phyloP scores from a whole-genome alignment of 1,284 basidiomycete genomes.

The Cerrena zonata region DNA sequence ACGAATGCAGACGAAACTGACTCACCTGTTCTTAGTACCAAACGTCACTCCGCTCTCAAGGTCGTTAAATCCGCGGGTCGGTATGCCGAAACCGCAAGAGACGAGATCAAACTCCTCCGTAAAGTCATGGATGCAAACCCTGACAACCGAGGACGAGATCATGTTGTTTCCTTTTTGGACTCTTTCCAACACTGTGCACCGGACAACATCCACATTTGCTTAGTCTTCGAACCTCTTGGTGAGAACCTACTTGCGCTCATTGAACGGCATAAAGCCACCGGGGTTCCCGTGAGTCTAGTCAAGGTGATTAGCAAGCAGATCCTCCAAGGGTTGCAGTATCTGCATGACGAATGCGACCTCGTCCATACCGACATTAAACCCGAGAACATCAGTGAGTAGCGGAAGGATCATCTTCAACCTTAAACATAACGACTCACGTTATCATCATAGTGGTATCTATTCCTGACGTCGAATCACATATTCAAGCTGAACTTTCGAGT shows the following conservation, averaged over 20 bases:
- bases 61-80: constrained; percentile 85
- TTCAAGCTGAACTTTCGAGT: constrained; percentile 55
- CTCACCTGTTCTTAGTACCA: constrained; percentile 42
- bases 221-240: constrained; percentile 86
- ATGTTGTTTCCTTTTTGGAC: constrained; percentile 83
- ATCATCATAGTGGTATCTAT: constrained; percentile 60
- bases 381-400: constrained; percentile 78
- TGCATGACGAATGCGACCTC: constrained; percentile 84
- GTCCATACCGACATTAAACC: constrained; percentile 89
- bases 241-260: constrained; percentile 83
- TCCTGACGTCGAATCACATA: constrained; percentile 67
- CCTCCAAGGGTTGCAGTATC: constrained; percentile 82
- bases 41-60: constrained; percentile 81
- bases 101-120: constrained; percentile 84
- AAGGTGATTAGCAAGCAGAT: constrained; percentile 81
- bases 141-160: constrained; percentile 58
- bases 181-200: constrained; percentile 58
- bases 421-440: constrained; percentile 4
- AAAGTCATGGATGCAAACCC: constrained; percentile 71
- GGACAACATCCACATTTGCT: constrained; percentile 77
- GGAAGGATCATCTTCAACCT: neutral
- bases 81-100: constrained; percentile 83
- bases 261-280: constrained; percentile 81
- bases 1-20: too few species aligned
- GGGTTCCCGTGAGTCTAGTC: constrained; percentile 75